Percentiles rank a stretch among this genome's conserved stretches.
phyloP scores from a whole-genome alignment of 192 early-diverging fungal genomes.

The Podila epicladia region DNA sequence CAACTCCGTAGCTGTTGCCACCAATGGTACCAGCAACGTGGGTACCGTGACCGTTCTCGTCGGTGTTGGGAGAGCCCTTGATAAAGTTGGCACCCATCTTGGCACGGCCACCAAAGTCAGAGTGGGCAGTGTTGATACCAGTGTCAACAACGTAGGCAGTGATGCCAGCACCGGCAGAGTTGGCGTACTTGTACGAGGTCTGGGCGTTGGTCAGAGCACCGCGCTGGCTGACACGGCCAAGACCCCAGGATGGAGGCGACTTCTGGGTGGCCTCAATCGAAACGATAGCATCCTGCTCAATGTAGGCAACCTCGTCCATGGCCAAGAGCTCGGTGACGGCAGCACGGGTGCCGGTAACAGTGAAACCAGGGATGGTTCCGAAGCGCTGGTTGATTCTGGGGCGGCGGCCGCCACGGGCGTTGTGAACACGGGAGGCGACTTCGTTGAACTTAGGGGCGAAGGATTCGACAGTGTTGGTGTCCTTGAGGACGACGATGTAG shows the following conservation, averaged over 20 bases:
- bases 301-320: conserved; percentile 49
- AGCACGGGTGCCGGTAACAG: conserved; percentile 59
- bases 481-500: conserved; percentile 74
- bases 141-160: conserved; percentile 72
- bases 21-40: conserved; percentile 77
- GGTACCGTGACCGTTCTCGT: conserved; percentile 74
- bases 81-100: conserved; percentile 57
- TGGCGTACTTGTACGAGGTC: conserved; percentile 58
- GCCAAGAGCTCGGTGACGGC: conserved; percentile 46
- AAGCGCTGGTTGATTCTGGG: conserved; percentile 8
- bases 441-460: conserved; percentile 43
- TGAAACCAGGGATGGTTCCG: conserved; percentile 50
- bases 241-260: conserved; percentile 53
- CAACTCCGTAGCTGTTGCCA: conserved; percentile 71
- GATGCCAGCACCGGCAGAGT: conserved; percentile 61
- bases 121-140: conserved; percentile 65
- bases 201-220: conserved; percentile 22
- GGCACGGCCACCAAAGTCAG: conserved; percentile 82
- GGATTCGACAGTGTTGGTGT: conserved; percentile 24
- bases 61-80: conserved; percentile 58
- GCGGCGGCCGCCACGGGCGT: conserved; percentile 9
- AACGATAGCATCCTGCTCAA: conserved; percentile 63
- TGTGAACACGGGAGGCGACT: conserved; percentile 42
- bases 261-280: conserved; percentile 29
- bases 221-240: conserved; percentile 60